Evolutionary conservation across 2,329 filamentous ascomycete species (phyloP), one percentile per base, ranked within the genome.

Genomic region (Fusarium kyushuense): DNA sequence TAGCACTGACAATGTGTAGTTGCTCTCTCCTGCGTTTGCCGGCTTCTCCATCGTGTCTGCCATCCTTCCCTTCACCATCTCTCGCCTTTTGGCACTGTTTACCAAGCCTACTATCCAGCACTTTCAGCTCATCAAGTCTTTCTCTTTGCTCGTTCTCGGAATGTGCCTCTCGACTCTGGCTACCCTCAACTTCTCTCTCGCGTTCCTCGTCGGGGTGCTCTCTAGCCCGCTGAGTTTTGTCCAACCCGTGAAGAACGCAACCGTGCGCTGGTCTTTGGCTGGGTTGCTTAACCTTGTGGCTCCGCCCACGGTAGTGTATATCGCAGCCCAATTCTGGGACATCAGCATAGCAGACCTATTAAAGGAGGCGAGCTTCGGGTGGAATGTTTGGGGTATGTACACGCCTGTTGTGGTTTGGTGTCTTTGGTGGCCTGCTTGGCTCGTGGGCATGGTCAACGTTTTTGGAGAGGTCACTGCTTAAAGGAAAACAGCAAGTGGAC

Each of bases 381-480:
- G 94, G 94, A 87, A 93, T 74, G 89, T 97, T 14, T 94, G 91
- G 88, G 93, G 93, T 2, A 88, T 96, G 86, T 96, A 94, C 82
- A 96, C 94, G 2, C 90, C 92, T 62, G 89, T 97, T 19, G 88
- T 96, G 13, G 86, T 97, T n/a, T 97, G 94, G 92, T 92, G 93
- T 76, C 89, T 97, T 42, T 97, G 94, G 94, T 96, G 93, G 91
- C 94, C 94, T 1, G 93, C 93, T 10, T 97, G 94, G 94, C 78
- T 96, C 36, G 86, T 89, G 9, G 92, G 86, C 3, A 81, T 83
- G 60, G 77, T 89, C 8, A 81, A 86, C 25, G 82, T 89, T 43
- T 79, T 88, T 55, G 85, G 85, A 7, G 68, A 64, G 41, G 62
- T 67, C 48, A 65, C 71, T 17, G 56, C 49, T 29, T 75, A 67